Conservation (phyloP, 2,329 filamentous ascomycete genomes). For the Colletotrichum sp. region DNA sequence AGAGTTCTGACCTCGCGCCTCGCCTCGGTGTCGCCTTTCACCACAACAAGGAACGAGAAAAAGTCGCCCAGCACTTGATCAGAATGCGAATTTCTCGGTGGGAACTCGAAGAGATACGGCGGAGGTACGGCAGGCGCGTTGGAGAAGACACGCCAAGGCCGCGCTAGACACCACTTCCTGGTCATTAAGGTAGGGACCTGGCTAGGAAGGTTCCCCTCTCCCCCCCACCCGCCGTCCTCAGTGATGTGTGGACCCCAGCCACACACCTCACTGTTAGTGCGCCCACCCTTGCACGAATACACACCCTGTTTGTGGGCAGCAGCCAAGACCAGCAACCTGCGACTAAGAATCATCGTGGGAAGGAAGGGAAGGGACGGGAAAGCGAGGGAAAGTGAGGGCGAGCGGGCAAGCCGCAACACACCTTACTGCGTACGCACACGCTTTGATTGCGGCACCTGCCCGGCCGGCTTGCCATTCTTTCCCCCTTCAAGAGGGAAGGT, state of each 20-base stretch:
- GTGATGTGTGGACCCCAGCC: slow-evolving; percentile 15
- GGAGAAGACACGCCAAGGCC: not conserved
- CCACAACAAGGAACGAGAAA: not conserved
- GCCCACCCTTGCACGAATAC: not conserved
- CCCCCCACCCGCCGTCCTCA: not conserved
- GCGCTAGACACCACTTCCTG: slow-evolving; percentile 11
- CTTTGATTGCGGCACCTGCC: not conserved
- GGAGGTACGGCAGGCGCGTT: not conserved
- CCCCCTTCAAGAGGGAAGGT: slow-evolving; percentile 16
- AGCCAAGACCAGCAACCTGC: slow-evolving; percentile 15
- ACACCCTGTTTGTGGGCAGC: not conserved
- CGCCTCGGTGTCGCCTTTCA: not conserved
- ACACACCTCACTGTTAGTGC: not conserved
- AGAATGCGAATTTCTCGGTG: not conserved
- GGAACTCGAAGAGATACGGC: not conserved
- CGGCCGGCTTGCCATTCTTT: not conserved
- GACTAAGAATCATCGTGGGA: slow-evolving; percentile 11
- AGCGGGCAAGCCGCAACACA: not conserved
- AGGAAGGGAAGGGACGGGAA: not conserved
- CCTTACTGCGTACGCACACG: not conserved
- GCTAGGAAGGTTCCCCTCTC: not conserved
- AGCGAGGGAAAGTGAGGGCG: not conserved
- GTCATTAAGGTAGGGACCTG: not conserved
- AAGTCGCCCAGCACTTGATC: not conserved
- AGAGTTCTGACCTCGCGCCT: not conserved